phyloP scores from a whole-genome alignment of 768 basidiomycete species.

The Xerocomus potaroensis region DNA sequence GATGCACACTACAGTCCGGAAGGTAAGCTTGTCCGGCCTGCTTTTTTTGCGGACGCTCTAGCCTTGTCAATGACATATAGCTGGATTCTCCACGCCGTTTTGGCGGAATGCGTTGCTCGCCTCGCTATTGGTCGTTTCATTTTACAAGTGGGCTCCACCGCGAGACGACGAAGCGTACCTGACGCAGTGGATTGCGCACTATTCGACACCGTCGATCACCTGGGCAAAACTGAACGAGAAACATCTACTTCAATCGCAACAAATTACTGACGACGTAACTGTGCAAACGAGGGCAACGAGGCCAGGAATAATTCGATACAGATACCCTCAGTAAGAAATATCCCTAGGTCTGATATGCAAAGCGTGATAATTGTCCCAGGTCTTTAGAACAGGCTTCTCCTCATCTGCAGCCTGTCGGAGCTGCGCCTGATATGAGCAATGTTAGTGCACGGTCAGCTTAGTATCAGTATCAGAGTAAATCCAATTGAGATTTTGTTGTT shows the following conservation, averaged over 20 bases:
- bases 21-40: conserved; percentile 50
- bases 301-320: conserved; percentile 52
- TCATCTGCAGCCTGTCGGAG: conserved; percentile 57
- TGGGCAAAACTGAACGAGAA: conserved; percentile 56
- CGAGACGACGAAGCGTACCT: conserved; percentile 57
- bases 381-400: conserved; percentile 57
- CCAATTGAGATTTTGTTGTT: no score
- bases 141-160: conserved; percentile 67
- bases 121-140: conserved; percentile 45
- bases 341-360: not conserved
- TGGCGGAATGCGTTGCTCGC: conserved; percentile 63
- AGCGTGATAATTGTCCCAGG: conserved; percentile 32
- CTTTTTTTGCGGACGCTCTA: no score
- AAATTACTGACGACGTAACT: conserved; percentile 36
- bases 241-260: conserved; percentile 46
- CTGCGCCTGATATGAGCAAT: conserved; percentile 33
- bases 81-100: conserved; percentile 57
- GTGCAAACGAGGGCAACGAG: conserved; percentile 41
- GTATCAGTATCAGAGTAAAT: no score
- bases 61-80: no score
- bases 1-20: conserved; percentile 51
- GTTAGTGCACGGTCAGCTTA: conserved; percentile 33
- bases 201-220: conserved; percentile 46
- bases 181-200: conserved; percentile 62
- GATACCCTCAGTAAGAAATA: conserved; percentile 69